phyloP scores from a whole-genome alignment of 2,329 filamentous ascomycete genomes.

The Cladorrhinum sp. region DNA sequence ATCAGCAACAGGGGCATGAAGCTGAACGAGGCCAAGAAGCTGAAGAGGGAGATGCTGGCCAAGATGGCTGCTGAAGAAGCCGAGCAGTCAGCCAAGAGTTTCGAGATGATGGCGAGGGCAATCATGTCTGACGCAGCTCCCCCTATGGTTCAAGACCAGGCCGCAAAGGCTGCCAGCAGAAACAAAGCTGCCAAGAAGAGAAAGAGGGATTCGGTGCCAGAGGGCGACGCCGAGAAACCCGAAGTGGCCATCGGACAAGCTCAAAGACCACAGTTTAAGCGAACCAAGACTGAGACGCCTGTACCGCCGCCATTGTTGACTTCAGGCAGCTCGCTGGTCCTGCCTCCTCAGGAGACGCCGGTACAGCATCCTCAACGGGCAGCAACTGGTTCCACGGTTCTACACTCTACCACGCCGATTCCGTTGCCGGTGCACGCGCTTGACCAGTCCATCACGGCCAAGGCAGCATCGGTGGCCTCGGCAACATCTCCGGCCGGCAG shows the following conservation, averaged over 20 bases:
- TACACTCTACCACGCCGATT: constrained; percentile 35
- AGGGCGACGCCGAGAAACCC: constrained; percentile 30
- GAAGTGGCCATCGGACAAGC: constrained; percentile 21
- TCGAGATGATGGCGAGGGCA: constrained; percentile 30
- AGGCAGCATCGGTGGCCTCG: constrained; percentile 25
- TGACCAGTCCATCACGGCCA: constrained; percentile 30
- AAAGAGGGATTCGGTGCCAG: constrained; percentile 34
- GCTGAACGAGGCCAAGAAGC: constrained; percentile 72
- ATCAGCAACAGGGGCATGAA: constrained; percentile 73
- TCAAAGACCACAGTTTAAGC: constrained; percentile 32
- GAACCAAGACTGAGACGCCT: constrained; percentile 39
- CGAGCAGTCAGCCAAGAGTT: constrained; percentile 36
- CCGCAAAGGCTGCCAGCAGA: constrained; percentile 21
- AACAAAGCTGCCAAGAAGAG: constrained; percentile 33
- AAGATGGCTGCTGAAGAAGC: constrained; percentile 62
- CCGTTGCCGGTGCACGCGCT: constrained; percentile 32
- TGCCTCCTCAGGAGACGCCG: constrained; percentile 26
- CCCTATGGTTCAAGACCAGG: constrained; percentile 14
- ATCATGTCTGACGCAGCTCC: constrained; percentile 26
- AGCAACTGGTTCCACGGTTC: constrained; percentile 15
- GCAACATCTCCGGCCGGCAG: constrained; percentile 29
- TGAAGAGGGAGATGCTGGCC: constrained; percentile 64
- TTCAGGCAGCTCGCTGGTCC: constrained; percentile 19
- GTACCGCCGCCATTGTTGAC: constrained; percentile 35
- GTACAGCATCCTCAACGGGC: constrained; percentile 18